A percentile compares a stretch with the other conserved stretches of the same genome.
These are phyloP conservation scores for Musa balbisiana DNA, from an alignment of 202 grass and related monocot species.

Conservation along the genomic window DNA sequence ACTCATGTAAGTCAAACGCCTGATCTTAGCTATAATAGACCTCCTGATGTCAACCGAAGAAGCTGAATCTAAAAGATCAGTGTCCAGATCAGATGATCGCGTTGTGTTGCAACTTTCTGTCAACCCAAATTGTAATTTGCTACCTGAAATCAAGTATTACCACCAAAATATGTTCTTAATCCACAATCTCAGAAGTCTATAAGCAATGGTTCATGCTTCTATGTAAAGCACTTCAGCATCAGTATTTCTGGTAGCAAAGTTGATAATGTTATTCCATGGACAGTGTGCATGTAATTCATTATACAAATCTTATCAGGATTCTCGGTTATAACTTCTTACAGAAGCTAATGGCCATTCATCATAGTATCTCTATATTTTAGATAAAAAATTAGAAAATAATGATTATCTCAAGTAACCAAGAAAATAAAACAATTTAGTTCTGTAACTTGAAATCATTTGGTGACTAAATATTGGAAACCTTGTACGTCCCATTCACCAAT, in stretches of 20 bases:
- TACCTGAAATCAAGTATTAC: conserved; percentile 26
- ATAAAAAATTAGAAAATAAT: conserved; percentile 8
- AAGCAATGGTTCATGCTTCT: neutral
- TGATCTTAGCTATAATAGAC: conserved; percentile 14
- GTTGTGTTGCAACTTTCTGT: conserved; percentile 42
- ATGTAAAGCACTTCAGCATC: too few species aligned
- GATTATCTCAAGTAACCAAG: neutral
- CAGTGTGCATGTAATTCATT: too few species aligned
- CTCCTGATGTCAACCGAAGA: conserved; percentile 27
- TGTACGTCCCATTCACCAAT: too few species aligned
- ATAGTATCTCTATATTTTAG: too few species aligned
- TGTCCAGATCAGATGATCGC: conserved; percentile 40
- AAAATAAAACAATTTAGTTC: neutral
- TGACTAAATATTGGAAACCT: neutral
- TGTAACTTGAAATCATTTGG: neutral
- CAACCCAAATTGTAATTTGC: conserved; percentile 36
- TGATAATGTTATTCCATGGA: too few species aligned
- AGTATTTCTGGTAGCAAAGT: too few species aligned
- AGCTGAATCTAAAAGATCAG: conserved; percentile 40
- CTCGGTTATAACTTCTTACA: too few species aligned
- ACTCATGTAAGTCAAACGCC: conserved; percentile 7
- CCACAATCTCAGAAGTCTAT: neutral
- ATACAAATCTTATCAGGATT: too few species aligned
- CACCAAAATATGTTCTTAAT: neutral
- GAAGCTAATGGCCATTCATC: too few species aligned